Percentiles rank a stretch among this genome's conserved stretches.
Conservation (phyloP, 176 grass and related monocot genomes). For the Oryza meridionalis region DNA sequence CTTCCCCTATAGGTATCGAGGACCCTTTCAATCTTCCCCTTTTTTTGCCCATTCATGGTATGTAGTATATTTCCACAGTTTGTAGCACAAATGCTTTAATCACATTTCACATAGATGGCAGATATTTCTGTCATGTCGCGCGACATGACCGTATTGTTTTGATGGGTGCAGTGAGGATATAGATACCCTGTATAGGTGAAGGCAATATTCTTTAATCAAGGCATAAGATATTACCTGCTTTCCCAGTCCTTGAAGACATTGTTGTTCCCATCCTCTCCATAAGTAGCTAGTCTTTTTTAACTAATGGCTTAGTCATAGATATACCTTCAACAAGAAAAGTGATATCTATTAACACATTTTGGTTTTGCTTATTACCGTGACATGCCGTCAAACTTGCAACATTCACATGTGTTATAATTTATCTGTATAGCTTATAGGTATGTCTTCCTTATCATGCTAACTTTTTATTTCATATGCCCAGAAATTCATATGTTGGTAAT, state of each 20-base stretch:
- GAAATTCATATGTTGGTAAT: slow-evolving; percentile 92
- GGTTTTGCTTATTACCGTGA: slow-evolving; percentile 19
- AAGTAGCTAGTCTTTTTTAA: neutral
- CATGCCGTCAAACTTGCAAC: neutral
- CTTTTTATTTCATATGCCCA: slow-evolving; percentile 48
- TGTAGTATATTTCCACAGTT: neutral
- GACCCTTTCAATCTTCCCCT: slow-evolving; percentile 10
- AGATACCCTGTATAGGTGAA: slow-evolving; percentile 6
- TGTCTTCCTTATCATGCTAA: slow-evolving; percentile 36
- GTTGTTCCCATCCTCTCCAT: neutral
- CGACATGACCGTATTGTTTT: neutral
- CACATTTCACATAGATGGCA: neutral
- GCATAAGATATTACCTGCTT: neutral
- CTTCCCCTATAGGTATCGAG: neutral
- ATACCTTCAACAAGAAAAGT: slow-evolving; percentile 6
- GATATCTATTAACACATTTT: slow-evolving; percentile 10
- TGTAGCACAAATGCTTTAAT: slow-evolving; percentile 11
- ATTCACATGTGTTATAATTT: slow-evolving; percentile 21
- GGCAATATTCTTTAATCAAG: neutral
- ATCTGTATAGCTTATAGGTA: neutral
- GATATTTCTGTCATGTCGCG: slow-evolving; percentile 20
- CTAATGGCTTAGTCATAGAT: slow-evolving; percentile 27
- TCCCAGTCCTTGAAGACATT: slow-evolving; percentile 23
- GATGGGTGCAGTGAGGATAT: neutral
- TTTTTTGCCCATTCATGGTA: neutral